Evolutionary conservation across 495 filamentous ascomycete species (phyloP), one percentile per base, ranked within the genome.

Genomic region (Hypoxylon lienhwacheense): DNA sequence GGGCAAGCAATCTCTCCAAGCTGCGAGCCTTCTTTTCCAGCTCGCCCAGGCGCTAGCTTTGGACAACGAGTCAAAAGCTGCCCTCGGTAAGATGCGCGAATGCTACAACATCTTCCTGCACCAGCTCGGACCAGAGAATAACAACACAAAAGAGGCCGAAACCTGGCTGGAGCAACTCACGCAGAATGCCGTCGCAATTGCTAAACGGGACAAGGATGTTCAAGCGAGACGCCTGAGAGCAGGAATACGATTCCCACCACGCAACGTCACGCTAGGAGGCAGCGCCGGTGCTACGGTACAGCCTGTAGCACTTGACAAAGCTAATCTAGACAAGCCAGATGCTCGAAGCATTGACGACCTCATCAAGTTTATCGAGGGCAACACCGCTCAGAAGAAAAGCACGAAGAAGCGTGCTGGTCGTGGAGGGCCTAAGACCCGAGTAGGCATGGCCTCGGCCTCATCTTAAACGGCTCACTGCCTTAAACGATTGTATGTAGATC

Each of bases 161-260:
- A 87, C 80, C 47, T 97, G 93, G 95, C 81, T 97, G n/a, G 89
- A 92, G 67, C 90, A 96, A 73, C 81, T 99, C 33, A 96, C 91
- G 0, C 85, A 89, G 67, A 96, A 92, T 58, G 95, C 95, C 31
- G 95, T 99, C 33, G 86, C 84, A 20, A 87, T 96, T 41, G 90
- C 89, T 7, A 96, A 90, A 75, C 89, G 95, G 56, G 85, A 88
- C 37, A 95, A 96, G 73, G 88, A 92, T 49, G 77, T 86, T 35
- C 83, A 90, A 70, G 83, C 85, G 31, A 83, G 85, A 44, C 79
- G 84, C 22, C 73, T 86, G 21, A 83, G 87, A 32, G 67, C 66
- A 10, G 73, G 74, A 15, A 73, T 78, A 47, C 58, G 63, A 14
- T 72, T 77, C 50, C 65, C 70, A 1, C 62, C 76, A 29, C 80